Conservation (phyloP, 1,284 basidiomycete genomes). For the Malassezia pachydermatis region DNA sequence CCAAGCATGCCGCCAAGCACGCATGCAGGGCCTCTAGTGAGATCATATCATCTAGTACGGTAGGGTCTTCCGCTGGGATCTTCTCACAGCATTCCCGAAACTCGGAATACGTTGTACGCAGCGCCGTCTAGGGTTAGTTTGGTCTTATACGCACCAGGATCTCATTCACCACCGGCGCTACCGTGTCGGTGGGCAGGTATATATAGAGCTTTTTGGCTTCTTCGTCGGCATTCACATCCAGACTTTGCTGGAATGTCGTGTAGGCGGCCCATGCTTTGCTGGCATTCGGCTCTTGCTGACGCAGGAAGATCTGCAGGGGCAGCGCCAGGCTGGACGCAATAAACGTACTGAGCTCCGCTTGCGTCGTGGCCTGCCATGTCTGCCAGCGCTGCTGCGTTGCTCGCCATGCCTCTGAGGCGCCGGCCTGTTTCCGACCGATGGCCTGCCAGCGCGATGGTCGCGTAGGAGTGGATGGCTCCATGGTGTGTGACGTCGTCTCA, state of each 20-base stretch:
- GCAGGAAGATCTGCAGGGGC: constrained; percentile 11
- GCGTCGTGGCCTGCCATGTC: not conserved
- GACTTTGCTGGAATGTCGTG: constrained; percentile 13
- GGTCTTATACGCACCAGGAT: too few relatives aligned
- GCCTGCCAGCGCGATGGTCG: constrained; percentile 4
- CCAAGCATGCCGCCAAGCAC: too few relatives aligned
- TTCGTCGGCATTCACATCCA: constrained; percentile 13
- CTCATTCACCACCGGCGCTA: not conserved
- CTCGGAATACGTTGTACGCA: not conserved
- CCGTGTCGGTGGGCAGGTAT: not conserved
- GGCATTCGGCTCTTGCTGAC: not conserved
- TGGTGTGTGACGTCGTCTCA: not conserved
- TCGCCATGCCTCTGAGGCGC: not conserved
- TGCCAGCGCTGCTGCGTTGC: not conserved
- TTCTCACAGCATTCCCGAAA: not conserved
- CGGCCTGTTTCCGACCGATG: not conserved
- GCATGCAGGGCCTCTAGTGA: too few relatives aligned
- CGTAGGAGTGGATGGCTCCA: too few relatives aligned
- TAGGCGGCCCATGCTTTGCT: constrained; percentile 7
- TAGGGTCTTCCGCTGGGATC: not conserved
- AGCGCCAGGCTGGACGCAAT: constrained; percentile 6
- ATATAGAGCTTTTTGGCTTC: not conserved
- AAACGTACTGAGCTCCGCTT: not conserved
- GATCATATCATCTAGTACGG: too few relatives aligned
- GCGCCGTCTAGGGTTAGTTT: too few relatives aligned